Evolutionary conservation across 495 filamentous ascomycete genomes (phyloP), one percentile per base, ranked within the genome.

Genomic region (Penicillium bialowiezense): DNA sequence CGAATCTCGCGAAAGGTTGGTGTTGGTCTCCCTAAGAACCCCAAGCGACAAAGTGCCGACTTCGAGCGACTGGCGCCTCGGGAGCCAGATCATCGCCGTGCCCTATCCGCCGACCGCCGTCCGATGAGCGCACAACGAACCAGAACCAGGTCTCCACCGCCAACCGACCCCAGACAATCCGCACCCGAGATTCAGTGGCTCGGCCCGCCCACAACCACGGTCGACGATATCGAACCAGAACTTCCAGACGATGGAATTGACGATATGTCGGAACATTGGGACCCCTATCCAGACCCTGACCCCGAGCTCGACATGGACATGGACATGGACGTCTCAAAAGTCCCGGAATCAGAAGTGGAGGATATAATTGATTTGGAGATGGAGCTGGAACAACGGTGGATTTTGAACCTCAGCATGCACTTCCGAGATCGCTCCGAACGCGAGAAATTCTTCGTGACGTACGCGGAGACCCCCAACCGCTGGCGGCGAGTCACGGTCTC

Each of bases 391-490:
- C 77, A 77, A 48, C 84, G 82, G 64, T 98, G 93, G 93, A 97
- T 97, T 48, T 75, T 98, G 52, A 98, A 98, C 59, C 77, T 98
- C 47, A 96, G 91, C 70, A 97, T 98, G 93, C 90, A 96, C 71
- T 97, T 97, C 63, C 86, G 92, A 41, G 93, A 98, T 68, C 86
- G 87, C 53, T 96, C 93, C 9, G 90, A 88, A 44, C 83, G 95
- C 32, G 93, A 97, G 68, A 97, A 98, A 67, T 97, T 98, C 74
- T 98, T 98, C 69, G 86, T 98, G 46, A 97, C 93, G 8, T 97
- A 89, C 65, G 88, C 90, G 40, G 85, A 93, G 61, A 81, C 81
- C 28, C 78, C 83, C 15, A 87, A 82, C 41, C 77, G 80, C 50
- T 96, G 93, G 87, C 82, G 89, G 46, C 79, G 93, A 41, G 85